Base-by-base conservation (phyloP, 1,139 yeast genomes). In the Arxiozyma bovina region DNA sequence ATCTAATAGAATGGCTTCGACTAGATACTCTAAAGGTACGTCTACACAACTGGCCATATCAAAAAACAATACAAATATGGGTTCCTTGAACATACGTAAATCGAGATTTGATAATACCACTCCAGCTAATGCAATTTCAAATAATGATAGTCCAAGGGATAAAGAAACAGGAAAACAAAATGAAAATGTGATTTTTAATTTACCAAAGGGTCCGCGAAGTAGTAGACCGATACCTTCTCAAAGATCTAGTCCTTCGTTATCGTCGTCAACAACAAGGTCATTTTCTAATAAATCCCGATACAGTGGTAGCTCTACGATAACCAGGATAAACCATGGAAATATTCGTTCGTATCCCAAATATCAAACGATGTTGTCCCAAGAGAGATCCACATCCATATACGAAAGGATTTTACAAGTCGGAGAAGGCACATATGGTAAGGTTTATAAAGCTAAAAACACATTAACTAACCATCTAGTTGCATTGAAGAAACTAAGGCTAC, bases 351-450 rank as follows among this genome's bases (percentile, higher is more conserved):
- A 51, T 18, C 53, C 53, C 5, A 46, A 17, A n/a, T 25, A 27
- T 34, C 53, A 41, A 22, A 23, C 53, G 30, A 30, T 40, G 18
- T 11, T 46, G 12, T 22, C 45, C 18, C 45, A 42, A 30, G 41
- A 42, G 6, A 47, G 50, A 38, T 27, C 45, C 1, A 38, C 59
- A 3, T 66, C 70, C 1, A 60, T 66, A 18, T 68, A 67, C 56
- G 67, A 64, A 53, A 62, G 67, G 47, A 60, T 67, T 21, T 65
- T 71, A 22, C 87, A 82, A 65, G 86, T 84, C 58, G 90, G 95
- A 25, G 94, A 87, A 70, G 95, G 95, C 3, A 89, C 95, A 0
- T 87, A 87, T 65, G 90, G 94, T 15, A 78, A 84, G 54, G 95
- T 87, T 11, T 85, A 82, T 73, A 85, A 88, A 72, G 70, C 70